phyloP scores from a whole-genome alignment of 1,284 basidiomycete genomes.

The Trichosporon sp. region DNA sequence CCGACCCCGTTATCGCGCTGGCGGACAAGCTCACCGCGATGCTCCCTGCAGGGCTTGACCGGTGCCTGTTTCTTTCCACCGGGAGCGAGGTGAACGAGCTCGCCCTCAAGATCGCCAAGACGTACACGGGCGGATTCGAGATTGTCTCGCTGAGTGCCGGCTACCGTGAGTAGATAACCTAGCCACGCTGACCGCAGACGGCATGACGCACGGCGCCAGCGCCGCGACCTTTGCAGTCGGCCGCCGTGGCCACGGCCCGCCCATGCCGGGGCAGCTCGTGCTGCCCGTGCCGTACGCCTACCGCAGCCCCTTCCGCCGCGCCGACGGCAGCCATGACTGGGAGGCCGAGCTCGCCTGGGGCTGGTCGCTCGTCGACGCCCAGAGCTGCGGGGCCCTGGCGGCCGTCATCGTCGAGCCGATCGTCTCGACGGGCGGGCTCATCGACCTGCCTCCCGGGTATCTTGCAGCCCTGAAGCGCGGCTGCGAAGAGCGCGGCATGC shows the following conservation, averaged over 20 bases:
- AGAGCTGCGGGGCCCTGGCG: conserved; percentile 30
- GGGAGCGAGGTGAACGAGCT: conserved; percentile 37
- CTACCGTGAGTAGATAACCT: conserved; percentile 22
- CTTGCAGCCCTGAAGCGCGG: conserved; percentile 30
- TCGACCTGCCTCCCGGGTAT: conserved; percentile 34
- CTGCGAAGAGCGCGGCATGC: conserved; percentile 37
- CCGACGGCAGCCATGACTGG: conserved; percentile 42
- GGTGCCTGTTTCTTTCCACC: conserved; percentile 36
- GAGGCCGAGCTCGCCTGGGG: conserved; percentile 39
- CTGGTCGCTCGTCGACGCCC: conserved; percentile 40
- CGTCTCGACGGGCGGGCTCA: conserved; percentile 38
- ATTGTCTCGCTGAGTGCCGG: conserved; percentile 32
- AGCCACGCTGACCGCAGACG: conserved; percentile 21
- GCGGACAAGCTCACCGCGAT: conserved; percentile 26
- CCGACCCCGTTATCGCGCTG: conserved; percentile 32
- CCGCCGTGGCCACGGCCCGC: conserved; percentile 35
- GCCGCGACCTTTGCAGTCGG: conserved; percentile 38
- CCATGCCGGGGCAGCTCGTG: conserved; percentile 27
- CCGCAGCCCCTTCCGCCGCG: conserved; percentile 32
- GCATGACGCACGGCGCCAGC: conserved; percentile 36
- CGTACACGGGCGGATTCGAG: conserved; percentile 39
- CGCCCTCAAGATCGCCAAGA: conserved; percentile 43
- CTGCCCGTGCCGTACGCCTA: conserved; percentile 31
- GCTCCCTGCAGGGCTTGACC: conserved; percentile 27
- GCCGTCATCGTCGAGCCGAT: conserved; percentile 52